Conservation (phyloP, 176 grass and related monocot species). For the Avena atlantica region DNA sequence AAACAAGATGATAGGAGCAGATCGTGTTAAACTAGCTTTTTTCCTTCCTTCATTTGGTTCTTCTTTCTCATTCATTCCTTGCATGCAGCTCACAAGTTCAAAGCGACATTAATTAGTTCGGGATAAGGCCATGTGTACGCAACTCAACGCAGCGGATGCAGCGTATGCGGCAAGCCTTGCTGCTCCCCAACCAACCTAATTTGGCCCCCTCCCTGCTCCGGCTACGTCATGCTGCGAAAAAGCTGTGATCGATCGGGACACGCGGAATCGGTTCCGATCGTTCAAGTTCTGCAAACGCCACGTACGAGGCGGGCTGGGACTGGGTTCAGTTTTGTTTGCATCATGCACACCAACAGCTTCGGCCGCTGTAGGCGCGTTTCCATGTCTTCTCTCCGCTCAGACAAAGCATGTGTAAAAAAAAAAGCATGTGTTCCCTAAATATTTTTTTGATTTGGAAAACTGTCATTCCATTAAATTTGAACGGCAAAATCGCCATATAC, state of each 20-base stretch:
- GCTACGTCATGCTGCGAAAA: neutral
- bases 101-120: neutral
- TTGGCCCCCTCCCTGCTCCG: neutral
- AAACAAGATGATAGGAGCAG: no score
- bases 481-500: no score
- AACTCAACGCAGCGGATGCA: neutral
- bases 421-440: no score
- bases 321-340: slow-evolving; percentile 18
- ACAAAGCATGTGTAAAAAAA: no score
- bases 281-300: neutral
- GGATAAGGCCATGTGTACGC: neutral
- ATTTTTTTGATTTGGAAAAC: no score
- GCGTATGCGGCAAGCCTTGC: neutral
- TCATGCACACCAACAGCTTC: slow-evolving; percentile 4
- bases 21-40: no score
- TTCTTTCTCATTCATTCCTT: neutral
- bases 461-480: no score
- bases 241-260: slow-evolving; percentile 3
- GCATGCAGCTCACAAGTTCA: neutral
- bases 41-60: neutral
- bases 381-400: neutral
- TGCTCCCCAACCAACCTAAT: slow-evolving; percentile 42
- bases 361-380: neutral
- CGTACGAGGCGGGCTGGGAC: neutral
- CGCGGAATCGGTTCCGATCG: slow-evolving; percentile 30